Conservation (phyloP, 352 stramenopile genomes). For the Pythium monospermum region DNA sequence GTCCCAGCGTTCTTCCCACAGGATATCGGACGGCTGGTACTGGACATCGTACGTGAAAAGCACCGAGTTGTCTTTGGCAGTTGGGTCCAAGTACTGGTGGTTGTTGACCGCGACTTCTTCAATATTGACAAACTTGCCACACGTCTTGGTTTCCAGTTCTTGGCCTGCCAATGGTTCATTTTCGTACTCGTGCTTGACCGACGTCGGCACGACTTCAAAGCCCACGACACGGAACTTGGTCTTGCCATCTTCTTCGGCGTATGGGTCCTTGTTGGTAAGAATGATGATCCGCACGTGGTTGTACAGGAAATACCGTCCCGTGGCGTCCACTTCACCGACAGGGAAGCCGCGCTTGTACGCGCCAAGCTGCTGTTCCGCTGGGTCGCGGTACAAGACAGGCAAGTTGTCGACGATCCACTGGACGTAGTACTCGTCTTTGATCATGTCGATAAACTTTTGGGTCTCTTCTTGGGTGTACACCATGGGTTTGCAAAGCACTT, state of each 20-base stretch:
- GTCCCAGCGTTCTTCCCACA: slow-evolving; percentile 98
- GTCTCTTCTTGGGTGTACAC: slow-evolving; percentile 78
- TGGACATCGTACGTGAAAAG: slow-evolving; percentile 99
- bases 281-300: slow-evolving; percentile 97
- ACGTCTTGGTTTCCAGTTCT: slow-evolving; percentile 78
- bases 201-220: slow-evolving; percentile 96
- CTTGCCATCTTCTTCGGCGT: slow-evolving; percentile 47
- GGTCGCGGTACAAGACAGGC: slow-evolving; percentile 83
- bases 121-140: slow-evolving; percentile 87
- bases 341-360: slow-evolving; percentile 90
- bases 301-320: slow-evolving; percentile 94
- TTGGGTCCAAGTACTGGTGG: slow-evolving; percentile 79
- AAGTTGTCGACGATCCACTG: slow-evolving; percentile 94
- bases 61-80: slow-evolving; percentile 75
- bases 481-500: slow-evolving; percentile 88
- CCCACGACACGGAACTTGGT: slow-evolving; percentile 91
- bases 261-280: slow-evolving; percentile 87
- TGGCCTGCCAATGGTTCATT: slow-evolving; percentile 76
- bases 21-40: slow-evolving; percentile 92
- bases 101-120: slow-evolving; percentile 74
- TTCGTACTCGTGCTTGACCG: slow-evolving; percentile 90
- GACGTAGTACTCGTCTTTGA: slow-evolving; percentile 93
- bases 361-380: slow-evolving; percentile 59
- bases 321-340: slow-evolving; percentile 88
- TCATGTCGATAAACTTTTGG: slow-evolving; percentile 87